Base-by-base conservation (phyloP, 2,329 filamentous ascomycete species). In the Calycina herbarum region DNA sequence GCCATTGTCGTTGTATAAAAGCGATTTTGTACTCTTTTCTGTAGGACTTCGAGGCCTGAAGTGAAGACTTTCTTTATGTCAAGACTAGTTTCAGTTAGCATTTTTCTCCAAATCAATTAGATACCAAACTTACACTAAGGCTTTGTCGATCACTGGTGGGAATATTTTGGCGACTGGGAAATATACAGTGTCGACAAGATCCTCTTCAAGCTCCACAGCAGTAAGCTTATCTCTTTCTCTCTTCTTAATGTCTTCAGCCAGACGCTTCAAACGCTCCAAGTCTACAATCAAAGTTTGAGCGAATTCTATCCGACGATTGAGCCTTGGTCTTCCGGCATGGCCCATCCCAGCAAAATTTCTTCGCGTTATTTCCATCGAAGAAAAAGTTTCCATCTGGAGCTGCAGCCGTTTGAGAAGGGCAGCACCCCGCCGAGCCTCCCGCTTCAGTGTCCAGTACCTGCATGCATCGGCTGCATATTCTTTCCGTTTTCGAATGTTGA, bases 301-400 rank as follows among this genome's bases (percentile, higher is more conserved):
- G 76, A 99, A 99, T 68, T 94, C 91, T 71, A 98, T 94, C 57
- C 95, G 89, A 65, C 93, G 85, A 61, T 89, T 83, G 35, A 99
- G 82, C 59, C 93, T 86, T 31, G 90, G 85, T 73, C 89, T 88
- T 63, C 95, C 95, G 58, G 88, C 89, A 51, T 91, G 88, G 6
- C 95, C 95, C 92, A 98, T 97, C 45, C 91, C 90, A n/a, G 91
- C 91, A 78, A 97, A 99, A 78, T 98, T 94, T 66, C 95, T 90
- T 62, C 95, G 86, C 1, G 95, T 97, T 70, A 99, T 89, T 78
- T 99, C 95, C 90, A 97, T 97, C 0, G 93, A 97, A 6, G 94
- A 94, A 77, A 98, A 99, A 0, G 93, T 92, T 77, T 98, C 94
- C 84, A 97, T 91, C 77, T 97, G 94, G 65, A 98, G 81, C 77